These are phyloP conservation scores for Cladophialophora carrionii DNA, from an alignment of 2,329 filamentous ascomycete species.

Conservation along the genomic window DNA sequence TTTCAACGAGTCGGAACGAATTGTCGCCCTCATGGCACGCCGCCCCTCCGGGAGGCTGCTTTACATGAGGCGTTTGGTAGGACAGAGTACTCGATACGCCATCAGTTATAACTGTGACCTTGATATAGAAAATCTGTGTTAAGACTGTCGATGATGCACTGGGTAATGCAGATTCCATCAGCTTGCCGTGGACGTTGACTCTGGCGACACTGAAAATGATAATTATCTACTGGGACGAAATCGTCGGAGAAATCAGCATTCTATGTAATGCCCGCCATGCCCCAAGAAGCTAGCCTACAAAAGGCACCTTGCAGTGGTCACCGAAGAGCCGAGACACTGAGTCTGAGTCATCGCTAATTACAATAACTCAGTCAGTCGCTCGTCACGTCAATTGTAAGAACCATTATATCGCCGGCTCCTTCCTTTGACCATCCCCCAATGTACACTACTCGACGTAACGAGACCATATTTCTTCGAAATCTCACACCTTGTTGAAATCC, in stretches of 20 bases:
- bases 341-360: not conserved
- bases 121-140: not conserved
- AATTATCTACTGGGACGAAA: not conserved
- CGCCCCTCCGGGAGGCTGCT: not conserved
- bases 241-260: too few species aligned
- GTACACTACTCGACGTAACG: not conserved
- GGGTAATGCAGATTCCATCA: not conserved
- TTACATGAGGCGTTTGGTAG: not conserved
- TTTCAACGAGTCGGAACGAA: too few species aligned
- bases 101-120: not conserved
- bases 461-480: not conserved
- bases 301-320: too few species aligned
- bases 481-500: too few species aligned
- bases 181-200: not conserved
- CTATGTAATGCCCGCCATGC: too few species aligned
- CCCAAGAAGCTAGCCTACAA: too few species aligned
- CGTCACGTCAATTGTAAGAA: not conserved
- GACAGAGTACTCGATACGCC: not conserved
- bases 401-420: not conserved
- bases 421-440: too few species aligned
- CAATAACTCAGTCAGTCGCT: not conserved
- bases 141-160: not conserved
- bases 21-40: not conserved
- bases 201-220: not conserved
- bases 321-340: not conserved